phyloP scores from a whole-genome alignment of 306 rosid species.

The Potentilla sterilis region DNA sequence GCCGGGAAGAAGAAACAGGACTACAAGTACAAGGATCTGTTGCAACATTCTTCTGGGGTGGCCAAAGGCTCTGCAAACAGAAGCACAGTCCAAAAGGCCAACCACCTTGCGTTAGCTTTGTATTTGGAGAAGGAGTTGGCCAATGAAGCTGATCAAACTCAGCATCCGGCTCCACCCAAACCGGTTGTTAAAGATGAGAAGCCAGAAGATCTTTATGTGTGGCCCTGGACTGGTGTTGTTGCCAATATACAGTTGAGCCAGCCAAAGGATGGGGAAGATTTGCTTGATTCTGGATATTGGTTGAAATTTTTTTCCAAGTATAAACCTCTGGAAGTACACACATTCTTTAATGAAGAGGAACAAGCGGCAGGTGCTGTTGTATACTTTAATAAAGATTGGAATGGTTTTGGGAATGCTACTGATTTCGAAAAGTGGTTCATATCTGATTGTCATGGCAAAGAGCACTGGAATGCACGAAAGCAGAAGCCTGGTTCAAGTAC shows the following conservation, averaged over 20 bases:
- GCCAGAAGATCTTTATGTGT: constrained; percentile 61
- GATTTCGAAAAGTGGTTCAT: constrained; percentile 73
- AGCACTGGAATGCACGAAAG: constrained; percentile 52
- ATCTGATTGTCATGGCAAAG: constrained; percentile 45
- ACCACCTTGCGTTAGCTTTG: constrained; percentile 86
- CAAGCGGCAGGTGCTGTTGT: constrained; percentile 44
- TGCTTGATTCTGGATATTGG: constrained; percentile 54
- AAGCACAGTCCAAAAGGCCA: constrained; percentile 71
- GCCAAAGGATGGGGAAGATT: constrained; percentile 29
- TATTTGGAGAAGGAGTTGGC: constrained; percentile 66
- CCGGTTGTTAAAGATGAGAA: constrained; percentile 38
- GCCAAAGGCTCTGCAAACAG: constrained; percentile 92
- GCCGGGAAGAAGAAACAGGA: constrained; percentile 95
- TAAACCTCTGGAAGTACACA: constrained; percentile 46
- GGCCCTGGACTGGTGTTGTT: constrained; percentile 95
- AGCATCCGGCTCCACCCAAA: constrained; percentile 34
- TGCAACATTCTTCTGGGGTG: constrained; percentile 92
- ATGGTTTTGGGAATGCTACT: constrained; percentile 69
- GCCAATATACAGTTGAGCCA: constrained; percentile 45
- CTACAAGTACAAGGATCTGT: constrained; percentile 75
- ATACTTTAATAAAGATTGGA: constrained; percentile 68
- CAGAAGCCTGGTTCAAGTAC: constrained; percentile 37
- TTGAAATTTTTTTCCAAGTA: constrained; percentile 49
- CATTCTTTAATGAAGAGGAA: constrained; percentile 40
- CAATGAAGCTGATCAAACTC: constrained; percentile 50